Conservation (phyloP, 2,329 filamentous ascomycete species). For the Escovopsis sp. region DNA sequence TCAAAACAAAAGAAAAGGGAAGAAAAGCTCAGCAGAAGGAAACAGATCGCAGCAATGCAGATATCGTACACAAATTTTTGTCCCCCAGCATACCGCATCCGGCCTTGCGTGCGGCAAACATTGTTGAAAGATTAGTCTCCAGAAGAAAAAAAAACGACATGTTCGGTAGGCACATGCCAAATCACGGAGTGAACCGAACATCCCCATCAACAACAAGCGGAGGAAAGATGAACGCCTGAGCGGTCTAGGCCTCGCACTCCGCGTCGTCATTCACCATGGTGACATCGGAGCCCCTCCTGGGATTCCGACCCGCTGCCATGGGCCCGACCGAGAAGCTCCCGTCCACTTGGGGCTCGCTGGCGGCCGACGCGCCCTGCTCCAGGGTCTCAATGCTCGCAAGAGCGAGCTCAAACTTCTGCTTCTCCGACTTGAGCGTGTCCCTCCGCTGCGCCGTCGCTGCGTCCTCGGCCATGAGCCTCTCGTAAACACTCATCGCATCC, state of each 20-base stretch:
- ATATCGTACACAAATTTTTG: too few relatives aligned
- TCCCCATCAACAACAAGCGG: conserved; percentile 23
- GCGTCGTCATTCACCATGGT: conserved; percentile 3
- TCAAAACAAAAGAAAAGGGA: too few relatives aligned
- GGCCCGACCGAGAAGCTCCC: neutral
- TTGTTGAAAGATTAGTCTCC: neutral
- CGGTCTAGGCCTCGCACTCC: neutral
- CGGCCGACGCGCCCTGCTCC: conserved; percentile 18
- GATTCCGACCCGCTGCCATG: neutral
- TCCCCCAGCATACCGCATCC: too few relatives aligned
- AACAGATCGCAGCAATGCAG: too few relatives aligned
- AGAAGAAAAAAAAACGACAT: neutral
- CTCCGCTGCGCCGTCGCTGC: conserved; percentile 25
- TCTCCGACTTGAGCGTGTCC: conserved; percentile 27
- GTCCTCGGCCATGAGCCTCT: conserved; percentile 35
- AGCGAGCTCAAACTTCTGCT: conserved; percentile 31
- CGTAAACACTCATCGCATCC: conserved; percentile 18
- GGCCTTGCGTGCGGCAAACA: neutral
- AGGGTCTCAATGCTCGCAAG: conserved; percentile 30
- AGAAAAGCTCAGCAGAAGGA: too few relatives aligned
- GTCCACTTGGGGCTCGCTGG: neutral
- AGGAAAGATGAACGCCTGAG: conserved; percentile 49
- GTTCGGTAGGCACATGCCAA: too few relatives aligned
- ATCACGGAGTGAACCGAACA: too few relatives aligned
- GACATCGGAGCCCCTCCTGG: conserved; percentile 2